Evolutionary conservation across 768 basidiomycete genomes (phyloP).

Genomic region (Mycena albidolilacea): DNA sequence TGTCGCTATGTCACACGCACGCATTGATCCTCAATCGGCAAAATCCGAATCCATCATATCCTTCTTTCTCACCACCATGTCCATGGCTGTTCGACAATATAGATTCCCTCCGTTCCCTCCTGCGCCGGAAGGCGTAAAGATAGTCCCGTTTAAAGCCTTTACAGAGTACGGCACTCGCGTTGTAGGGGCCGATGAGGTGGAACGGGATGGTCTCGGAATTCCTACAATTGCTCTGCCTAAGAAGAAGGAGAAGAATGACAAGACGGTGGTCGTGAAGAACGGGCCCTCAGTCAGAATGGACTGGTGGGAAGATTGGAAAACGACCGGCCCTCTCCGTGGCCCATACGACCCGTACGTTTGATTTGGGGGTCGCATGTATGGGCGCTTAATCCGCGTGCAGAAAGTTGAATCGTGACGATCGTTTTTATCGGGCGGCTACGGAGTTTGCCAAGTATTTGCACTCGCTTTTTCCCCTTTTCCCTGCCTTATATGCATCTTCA

Average conservation of each 20-base stretch:
- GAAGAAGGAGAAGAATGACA: slow-evolving; percentile 6
- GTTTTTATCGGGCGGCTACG: not conserved
- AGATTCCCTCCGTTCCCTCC: slow-evolving; percentile 66
- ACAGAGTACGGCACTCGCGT: slow-evolving; percentile 50
- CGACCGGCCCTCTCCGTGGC: not conserved
- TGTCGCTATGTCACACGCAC: too few species aligned
- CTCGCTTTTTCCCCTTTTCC: not conserved
- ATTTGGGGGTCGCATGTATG: not conserved
- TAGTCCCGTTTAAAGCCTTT: slow-evolving; percentile 62
- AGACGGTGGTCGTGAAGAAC: not conserved
- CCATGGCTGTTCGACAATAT: not conserved
- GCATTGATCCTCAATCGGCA: too few species aligned
- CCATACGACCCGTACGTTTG: slow-evolving; percentile 26
- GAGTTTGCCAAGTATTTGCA: slow-evolving; percentile 19
- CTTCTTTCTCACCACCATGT: not conserved
- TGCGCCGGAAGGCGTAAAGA: slow-evolving; percentile 54
- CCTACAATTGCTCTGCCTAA: slow-evolving; percentile 16
- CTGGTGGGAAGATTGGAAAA: slow-evolving; percentile 34
- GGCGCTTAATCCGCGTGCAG: not conserved
- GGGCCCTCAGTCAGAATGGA: not conserved
- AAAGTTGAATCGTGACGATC: not conserved
- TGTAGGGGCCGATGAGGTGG: slow-evolving; percentile 6
- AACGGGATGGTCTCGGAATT: slow-evolving; percentile 31
- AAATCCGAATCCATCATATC: too few species aligned
- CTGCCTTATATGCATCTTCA: not conserved